A percentile compares a stretch with the other conserved stretches of the same genome.
Evolutionary conservation across 345 rosid genomes (phyloP).

Genomic region (Noccaea caerulescens): DNA sequence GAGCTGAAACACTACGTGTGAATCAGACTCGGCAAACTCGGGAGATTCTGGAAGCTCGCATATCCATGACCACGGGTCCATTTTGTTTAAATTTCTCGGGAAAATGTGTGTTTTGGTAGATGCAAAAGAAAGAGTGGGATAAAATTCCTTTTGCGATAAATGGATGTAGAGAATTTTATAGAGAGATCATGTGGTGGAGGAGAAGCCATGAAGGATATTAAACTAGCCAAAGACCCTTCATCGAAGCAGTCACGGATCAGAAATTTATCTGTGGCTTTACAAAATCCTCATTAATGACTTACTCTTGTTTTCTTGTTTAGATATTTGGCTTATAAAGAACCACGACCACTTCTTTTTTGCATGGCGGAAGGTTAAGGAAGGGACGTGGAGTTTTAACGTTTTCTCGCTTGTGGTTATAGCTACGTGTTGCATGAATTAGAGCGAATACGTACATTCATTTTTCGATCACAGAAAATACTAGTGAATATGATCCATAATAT

Average conservation of each 20-base stretch:
- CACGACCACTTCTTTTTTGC: constrained; percentile 39
- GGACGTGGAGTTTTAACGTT: constrained; percentile 56
- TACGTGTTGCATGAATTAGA: constrained; percentile 40
- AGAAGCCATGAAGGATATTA: constrained; percentile 50
- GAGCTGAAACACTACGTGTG: constrained; percentile 48
- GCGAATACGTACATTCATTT: constrained; percentile 29
- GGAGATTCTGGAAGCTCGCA: constrained; percentile 53
- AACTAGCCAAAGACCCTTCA: constrained; percentile 39
- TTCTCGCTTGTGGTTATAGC: constrained; percentile 39
- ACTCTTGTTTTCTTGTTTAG: constrained; percentile 33
- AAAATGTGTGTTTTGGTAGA: constrained; percentile 18
- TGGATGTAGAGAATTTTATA: constrained; percentile 42
- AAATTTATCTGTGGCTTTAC: constrained; percentile 25
- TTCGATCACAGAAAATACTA: constrained; percentile 30
- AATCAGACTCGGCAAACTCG: constrained; percentile 45
- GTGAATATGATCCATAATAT: neutral
- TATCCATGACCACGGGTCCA: constrained; percentile 89
- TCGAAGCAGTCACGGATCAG: constrained; percentile 24
- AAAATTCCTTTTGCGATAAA: neutral
- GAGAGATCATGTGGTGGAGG: constrained; percentile 50
- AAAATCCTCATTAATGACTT: constrained; percentile 33
- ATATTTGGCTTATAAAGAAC: constrained; percentile 29
- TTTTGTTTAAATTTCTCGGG: constrained; percentile 18
- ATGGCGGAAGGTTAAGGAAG: constrained; percentile 38
- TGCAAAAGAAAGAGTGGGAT: constrained; percentile 20